These are phyloP conservation scores for Sporothrix brasiliensis DNA, from an alignment of 2,329 filamentous ascomycete species.

Conservation along the genomic window DNA sequence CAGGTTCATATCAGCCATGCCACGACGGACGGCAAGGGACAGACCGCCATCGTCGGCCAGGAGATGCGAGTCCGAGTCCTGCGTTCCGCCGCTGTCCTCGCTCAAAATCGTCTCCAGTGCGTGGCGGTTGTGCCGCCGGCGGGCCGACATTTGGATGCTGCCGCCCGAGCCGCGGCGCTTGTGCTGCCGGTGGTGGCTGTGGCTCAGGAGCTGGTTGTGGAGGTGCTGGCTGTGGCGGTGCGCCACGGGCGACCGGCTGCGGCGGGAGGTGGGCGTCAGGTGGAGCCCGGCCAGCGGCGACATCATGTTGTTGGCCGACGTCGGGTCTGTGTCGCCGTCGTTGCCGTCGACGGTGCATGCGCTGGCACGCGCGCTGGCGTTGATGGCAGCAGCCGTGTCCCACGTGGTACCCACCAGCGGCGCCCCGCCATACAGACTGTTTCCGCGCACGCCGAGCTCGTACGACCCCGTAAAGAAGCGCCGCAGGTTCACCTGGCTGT, in stretches of 20 bases:
- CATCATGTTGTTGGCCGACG: constrained; percentile 25
- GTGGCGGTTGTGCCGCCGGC: constrained; percentile 41
- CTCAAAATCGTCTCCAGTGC: constrained; percentile 46
- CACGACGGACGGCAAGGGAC: constrained; percentile 32
- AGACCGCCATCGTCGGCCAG: neutral
- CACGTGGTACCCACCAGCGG: neutral
- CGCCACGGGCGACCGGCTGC: constrained; percentile 26
- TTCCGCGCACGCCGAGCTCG: constrained; percentile 37
- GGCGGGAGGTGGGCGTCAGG: neutral
- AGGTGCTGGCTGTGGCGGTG: constrained; percentile 27
- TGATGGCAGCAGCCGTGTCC: neutral
- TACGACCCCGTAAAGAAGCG: constrained; percentile 47
- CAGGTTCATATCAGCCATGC: constrained; percentile 31
- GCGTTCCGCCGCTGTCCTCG: constrained; percentile 39
- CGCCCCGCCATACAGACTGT: constrained; percentile 15
- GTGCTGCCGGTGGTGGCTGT: constrained; percentile 17
- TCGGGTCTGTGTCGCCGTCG: constrained; percentile 31
- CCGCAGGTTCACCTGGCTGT: constrained; percentile 64
- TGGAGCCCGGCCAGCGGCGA: neutral
- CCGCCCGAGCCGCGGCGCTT: constrained; percentile 54
- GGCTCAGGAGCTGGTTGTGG: constrained; percentile 27
- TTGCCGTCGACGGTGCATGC: neutral
- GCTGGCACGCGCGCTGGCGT: neutral
- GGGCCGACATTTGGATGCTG: constrained; percentile 49
- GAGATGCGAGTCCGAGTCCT: constrained; percentile 42